Evolutionary conservation across 2,329 filamentous ascomycete species (phyloP).

Genomic region (Alternaria hordeiaustralica): DNA sequence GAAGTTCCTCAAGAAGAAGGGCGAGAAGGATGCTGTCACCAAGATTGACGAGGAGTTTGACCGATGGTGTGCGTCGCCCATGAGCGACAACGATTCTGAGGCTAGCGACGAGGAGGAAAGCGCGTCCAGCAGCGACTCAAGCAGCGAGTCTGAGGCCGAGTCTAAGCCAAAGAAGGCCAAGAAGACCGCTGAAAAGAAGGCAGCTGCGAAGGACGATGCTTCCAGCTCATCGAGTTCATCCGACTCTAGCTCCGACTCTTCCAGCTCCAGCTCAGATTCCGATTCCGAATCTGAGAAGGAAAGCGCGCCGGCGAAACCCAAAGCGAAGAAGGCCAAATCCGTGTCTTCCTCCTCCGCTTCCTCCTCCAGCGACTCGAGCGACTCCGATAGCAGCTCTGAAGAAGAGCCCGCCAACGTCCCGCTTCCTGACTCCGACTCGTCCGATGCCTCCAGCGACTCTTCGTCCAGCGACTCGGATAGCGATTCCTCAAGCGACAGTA

Average conservation of each 20-base stretch:
- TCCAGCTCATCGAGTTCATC: slow-evolving; percentile 25
- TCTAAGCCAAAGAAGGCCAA: slow-evolving; percentile 31
- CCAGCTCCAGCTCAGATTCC: slow-evolving; percentile 32
- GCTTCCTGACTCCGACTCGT: slow-evolving; percentile 34
- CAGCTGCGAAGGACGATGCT: slow-evolving; percentile 13
- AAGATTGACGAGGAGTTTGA: slow-evolving; percentile 32
- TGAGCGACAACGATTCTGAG: not conserved
- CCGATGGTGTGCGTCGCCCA: slow-evolving; percentile 31
- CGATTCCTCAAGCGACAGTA: slow-evolving; percentile 35
- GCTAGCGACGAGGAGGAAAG: slow-evolving; percentile 23
- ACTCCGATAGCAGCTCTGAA: slow-evolving; percentile 28
- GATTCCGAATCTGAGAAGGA: slow-evolving; percentile 29
- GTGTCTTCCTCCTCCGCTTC: slow-evolving; percentile 11
- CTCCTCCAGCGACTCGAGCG: slow-evolving; percentile 25
- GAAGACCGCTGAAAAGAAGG: slow-evolving; percentile 19
- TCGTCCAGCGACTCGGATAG: slow-evolving; percentile 21
- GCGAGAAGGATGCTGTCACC: slow-evolving; percentile 39
- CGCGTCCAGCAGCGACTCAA: slow-evolving; percentile 32
- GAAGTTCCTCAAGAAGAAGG: slow-evolving; percentile 43
- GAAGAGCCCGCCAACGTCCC: slow-evolving; percentile 32
- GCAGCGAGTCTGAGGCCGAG: slow-evolving; percentile 41
- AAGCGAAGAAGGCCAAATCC: slow-evolving; percentile 19
- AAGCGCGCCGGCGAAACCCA: slow-evolving; percentile 50
- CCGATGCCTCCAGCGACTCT: slow-evolving; percentile 36
- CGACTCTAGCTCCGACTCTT: slow-evolving; percentile 19